phyloP scores from a whole-genome alignment of 495 filamentous ascomycete genomes.

The Podospora appendiculata region DNA sequence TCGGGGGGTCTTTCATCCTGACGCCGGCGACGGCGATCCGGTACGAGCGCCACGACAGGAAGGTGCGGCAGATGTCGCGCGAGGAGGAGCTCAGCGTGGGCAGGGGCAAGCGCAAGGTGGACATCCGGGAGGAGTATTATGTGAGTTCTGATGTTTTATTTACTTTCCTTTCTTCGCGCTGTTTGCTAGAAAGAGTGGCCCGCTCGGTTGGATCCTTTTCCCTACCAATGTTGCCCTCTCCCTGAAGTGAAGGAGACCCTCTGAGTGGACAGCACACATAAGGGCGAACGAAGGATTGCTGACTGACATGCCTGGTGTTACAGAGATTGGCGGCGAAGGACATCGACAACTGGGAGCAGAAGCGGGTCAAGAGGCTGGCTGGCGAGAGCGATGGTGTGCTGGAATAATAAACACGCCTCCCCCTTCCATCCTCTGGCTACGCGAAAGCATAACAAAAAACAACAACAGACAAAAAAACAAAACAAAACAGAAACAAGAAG shows the following conservation, averaged over 20 bases:
- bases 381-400: slow-evolving; percentile 86
- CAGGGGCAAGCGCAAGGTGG: slow-evolving; percentile 60
- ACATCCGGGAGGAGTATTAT: slow-evolving; percentile 90
- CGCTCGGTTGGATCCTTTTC: background rate
- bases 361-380: slow-evolving; percentile 75
- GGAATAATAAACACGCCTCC: background rate
- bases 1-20: slow-evolving; percentile 90
- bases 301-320: background rate
- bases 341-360: slow-evolving; percentile 93
- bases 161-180: background rate
- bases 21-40: slow-evolving; percentile 88
- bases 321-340: slow-evolving; percentile 88
- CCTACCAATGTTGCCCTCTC: background rate
- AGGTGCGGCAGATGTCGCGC: slow-evolving; percentile 68
- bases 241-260: background rate
- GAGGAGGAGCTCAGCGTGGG: slow-evolving; percentile 81
- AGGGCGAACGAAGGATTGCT: background rate
- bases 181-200: background rate
- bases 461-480: background rate
- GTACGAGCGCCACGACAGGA: slow-evolving; percentile 87
- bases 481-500: background rate
- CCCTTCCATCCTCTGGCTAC: no score
- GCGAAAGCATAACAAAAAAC: background rate
- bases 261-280: background rate
- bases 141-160: slow-evolving; percentile 47